Conservation (phyloP, 2,329 filamentous ascomycete genomes). For the Pestalotiopsis sp. region DNA sequence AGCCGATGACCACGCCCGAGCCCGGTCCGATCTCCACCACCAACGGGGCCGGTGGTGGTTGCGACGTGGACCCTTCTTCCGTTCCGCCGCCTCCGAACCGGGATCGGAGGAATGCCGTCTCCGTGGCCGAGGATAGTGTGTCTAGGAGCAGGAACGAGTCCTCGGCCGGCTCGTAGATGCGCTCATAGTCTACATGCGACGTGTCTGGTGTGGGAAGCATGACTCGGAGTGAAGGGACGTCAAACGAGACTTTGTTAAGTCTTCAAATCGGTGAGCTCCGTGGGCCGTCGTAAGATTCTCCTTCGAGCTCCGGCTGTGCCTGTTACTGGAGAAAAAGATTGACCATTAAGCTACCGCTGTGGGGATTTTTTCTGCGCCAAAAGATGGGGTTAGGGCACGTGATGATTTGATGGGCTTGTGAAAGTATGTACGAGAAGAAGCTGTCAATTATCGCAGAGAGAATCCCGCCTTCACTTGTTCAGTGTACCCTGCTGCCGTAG, state of each 20-base stretch:
- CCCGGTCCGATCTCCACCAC: conserved; percentile 88
- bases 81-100: conserved; percentile 53
- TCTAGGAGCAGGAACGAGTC: conserved; percentile 95
- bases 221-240: background rate
- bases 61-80: conserved; percentile 23
- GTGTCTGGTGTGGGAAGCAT: conserved; percentile 97
- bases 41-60: conserved; percentile 52
- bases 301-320: background rate
- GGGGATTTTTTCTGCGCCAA: background rate
- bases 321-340: background rate
- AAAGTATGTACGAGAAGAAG: background rate
- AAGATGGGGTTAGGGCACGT: conserved; percentile 6
- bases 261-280: background rate
- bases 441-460: background rate
- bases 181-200: conserved; percentile 84
- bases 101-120: conserved; percentile 68
- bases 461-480: background rate
- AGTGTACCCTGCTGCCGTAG: background rate
- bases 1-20: conserved; percentile 91
- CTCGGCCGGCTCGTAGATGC: conserved; percentile 93
- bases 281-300: background rate
- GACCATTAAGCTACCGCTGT: background rate
- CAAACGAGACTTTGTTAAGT: background rate
- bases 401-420: background rate
- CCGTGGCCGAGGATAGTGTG: conserved; percentile 74